A percentile compares a stretch with the other conserved stretches of the same genome.
Conservation (phyloP, 441 rosid species). For the Populus hybrid region DNA sequence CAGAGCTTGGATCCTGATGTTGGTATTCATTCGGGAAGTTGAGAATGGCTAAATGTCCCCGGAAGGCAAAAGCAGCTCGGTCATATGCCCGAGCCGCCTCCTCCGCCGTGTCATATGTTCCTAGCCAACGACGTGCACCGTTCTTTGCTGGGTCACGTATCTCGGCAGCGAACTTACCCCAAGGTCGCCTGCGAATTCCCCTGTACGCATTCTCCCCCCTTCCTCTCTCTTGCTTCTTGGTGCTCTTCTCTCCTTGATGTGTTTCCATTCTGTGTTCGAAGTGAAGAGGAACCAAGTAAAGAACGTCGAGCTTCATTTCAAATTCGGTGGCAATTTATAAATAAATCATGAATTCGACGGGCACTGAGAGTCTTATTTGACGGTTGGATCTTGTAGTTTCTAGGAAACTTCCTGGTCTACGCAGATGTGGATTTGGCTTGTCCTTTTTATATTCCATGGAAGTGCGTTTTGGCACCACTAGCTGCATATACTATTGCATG, state of each 20-base stretch:
- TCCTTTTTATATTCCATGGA: neutral
- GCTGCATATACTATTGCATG: neutral
- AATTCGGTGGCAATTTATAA: conserved; percentile 10
- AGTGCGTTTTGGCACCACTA: too few species aligned
- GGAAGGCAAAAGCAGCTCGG: conserved; percentile 61
- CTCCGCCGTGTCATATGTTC: conserved; percentile 68
- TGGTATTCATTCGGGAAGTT: conserved; percentile 73
- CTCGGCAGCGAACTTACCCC: conserved; percentile 86
- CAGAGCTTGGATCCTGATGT: conserved; percentile 11
- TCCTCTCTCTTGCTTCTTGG: conserved; percentile 18
- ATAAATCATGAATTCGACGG: neutral
- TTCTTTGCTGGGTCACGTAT: conserved; percentile 74
- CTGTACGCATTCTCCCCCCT: conserved; percentile 42
- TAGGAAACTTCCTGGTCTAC: conserved; percentile 16
- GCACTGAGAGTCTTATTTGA: conserved; percentile 25
- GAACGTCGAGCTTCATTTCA: conserved; percentile 8
- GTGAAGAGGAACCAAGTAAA: neutral
- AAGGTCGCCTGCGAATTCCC: conserved; percentile 67
- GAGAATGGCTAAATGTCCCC: conserved; percentile 69
- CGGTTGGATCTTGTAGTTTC: conserved; percentile 23
- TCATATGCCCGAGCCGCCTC: conserved; percentile 83
- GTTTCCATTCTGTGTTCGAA: neutral
- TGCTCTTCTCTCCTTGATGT: conserved; percentile 2
- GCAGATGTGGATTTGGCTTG: neutral
- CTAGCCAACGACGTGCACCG: conserved; percentile 74